Base-by-base conservation (phyloP, 2,329 filamentous ascomycete species). In the Setomelanomma holmii region DNA sequence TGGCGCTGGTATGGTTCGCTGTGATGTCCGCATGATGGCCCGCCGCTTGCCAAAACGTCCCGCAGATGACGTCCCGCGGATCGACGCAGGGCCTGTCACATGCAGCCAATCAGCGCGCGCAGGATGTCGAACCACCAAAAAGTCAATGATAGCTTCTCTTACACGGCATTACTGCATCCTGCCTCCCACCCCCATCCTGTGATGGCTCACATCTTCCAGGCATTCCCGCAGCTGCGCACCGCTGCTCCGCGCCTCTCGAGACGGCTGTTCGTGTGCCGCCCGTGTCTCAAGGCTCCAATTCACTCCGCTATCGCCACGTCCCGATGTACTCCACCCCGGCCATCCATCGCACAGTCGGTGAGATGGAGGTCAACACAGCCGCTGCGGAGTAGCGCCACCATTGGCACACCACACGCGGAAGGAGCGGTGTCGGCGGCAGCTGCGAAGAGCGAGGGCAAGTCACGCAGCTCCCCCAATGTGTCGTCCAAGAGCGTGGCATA, bases 401-500 rank as follows among this genome's bases (percentile, higher is more conserved):
- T 65, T 7, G 53, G 60, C n/a, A 44, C 53, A 2, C 43, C 58
- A 4, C 52, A 50, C 27, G 44, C 51, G 5, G 64, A 61, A 27
- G 45, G 53, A 14, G 45, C 59, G 5, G 44, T 56, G 7, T 33
- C 55, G 5, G 55, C 57, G 11, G 53, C 62, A 33, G 58, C 55
- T 33, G 59, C 57, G 6, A 44, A 45, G 2, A 42, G 44, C 19
- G 22, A 44, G 17, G 43, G 44, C 35, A 54, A 52, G 11, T 57
- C 60, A 11, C 67, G 71, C 57, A 72, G 68, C 63, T 85, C 83
- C 64, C 83, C 84, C 16, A 75, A 89, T 64, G 84, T 84, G 8
- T 91, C 84, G 60, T 85, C 87, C 52, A 95, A 90, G 76, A 79
- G 80, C 8, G 93, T 96, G 39, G 95, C 88, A 53, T 93, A 93